A percentile compares a stretch with the other conserved stretches of the same genome.
Evolutionary conservation across 2,329 filamentous ascomycete genomes (phyloP).

Genomic region (Gremmenia infestans): DNA sequence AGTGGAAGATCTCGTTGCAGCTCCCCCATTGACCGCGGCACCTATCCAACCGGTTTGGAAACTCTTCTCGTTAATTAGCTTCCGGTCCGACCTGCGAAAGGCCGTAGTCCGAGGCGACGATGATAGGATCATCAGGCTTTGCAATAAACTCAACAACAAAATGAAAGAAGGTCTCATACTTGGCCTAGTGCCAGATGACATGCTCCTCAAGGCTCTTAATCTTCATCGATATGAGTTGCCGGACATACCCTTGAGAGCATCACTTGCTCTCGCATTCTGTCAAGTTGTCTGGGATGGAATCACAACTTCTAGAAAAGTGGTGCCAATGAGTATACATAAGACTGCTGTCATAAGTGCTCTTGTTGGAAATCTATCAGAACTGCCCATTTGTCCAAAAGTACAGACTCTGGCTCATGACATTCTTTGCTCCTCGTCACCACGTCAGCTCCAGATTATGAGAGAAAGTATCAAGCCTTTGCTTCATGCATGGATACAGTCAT

Average conservation of each 20-base stretch:
- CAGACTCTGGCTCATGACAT: constrained; percentile 17
- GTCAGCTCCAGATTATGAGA: constrained; percentile 16
- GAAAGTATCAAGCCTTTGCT: constrained; percentile 12
- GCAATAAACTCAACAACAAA: constrained; percentile 16
- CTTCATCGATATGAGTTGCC: constrained; percentile 2
- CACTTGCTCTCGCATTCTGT: constrained; percentile 18
- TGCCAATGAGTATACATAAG: constrained; percentile 17
- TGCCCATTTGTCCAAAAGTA: constrained; percentile 13
- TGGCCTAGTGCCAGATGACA: constrained; percentile 16
- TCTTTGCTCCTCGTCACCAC: constrained; percentile 14
- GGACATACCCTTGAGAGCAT: background rate
- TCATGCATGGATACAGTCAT: constrained; percentile 13
- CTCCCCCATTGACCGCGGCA: background rate
- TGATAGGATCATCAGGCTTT: constrained; percentile 6
- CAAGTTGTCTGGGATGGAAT: constrained; percentile 26
- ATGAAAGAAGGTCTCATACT: constrained; percentile 22
- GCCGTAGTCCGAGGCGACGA: constrained; percentile 1
- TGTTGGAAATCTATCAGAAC: constrained; percentile 12
- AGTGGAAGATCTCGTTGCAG: background rate
- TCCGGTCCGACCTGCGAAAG: constrained; percentile 2
- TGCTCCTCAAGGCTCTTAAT: constrained; percentile 11
- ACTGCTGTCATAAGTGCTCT: constrained; percentile 10
- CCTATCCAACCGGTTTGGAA: background rate
- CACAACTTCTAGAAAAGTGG: constrained; percentile 20
- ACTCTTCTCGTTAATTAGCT: constrained; percentile 5